Conservation (phyloP, 768 basidiomycete genomes). For the Tephrocybe sp. region DNA sequence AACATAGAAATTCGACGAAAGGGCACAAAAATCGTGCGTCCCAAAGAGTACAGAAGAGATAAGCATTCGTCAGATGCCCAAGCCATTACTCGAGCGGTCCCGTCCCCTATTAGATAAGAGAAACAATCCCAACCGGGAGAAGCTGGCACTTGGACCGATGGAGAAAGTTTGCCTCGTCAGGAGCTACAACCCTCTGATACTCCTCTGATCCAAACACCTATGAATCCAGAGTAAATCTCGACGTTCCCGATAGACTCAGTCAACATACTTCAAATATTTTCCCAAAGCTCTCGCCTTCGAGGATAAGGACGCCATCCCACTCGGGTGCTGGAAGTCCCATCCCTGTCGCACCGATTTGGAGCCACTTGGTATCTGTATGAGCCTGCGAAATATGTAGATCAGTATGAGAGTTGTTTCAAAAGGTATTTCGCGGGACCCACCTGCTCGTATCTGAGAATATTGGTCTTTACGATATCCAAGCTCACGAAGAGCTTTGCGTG, state of each 20-base stretch:
- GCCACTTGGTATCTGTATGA: conserved; percentile 16
- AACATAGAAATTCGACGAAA: no score
- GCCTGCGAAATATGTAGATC: conserved; percentile 10
- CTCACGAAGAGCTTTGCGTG: conserved; percentile 27
- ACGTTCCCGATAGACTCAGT: background rate
- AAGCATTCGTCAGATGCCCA: no score
- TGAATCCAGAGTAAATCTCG: background rate
- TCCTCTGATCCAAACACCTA: conserved; percentile 15
- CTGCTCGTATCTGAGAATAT: conserved; percentile 35
- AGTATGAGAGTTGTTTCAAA: background rate
- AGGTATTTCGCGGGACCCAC: background rate
- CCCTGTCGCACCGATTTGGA: background rate
- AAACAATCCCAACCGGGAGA: no score
- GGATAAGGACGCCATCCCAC: conserved; percentile 27
- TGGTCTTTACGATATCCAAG: conserved; percentile 29
- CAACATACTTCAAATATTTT: conserved; percentile 27
- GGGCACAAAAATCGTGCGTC: no score
- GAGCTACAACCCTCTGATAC: background rate
- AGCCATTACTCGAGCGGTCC: no score
- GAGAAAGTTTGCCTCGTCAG: conserved; percentile 22
- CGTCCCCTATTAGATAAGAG: no score
- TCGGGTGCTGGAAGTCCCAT: conserved; percentile 19
- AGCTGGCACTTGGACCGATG: conserved; percentile 13
- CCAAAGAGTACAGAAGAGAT: no score
- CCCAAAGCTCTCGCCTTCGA: conserved; percentile 32